Conservation (phyloP, 139 green algal species). For the Volvox africanus region DNA sequence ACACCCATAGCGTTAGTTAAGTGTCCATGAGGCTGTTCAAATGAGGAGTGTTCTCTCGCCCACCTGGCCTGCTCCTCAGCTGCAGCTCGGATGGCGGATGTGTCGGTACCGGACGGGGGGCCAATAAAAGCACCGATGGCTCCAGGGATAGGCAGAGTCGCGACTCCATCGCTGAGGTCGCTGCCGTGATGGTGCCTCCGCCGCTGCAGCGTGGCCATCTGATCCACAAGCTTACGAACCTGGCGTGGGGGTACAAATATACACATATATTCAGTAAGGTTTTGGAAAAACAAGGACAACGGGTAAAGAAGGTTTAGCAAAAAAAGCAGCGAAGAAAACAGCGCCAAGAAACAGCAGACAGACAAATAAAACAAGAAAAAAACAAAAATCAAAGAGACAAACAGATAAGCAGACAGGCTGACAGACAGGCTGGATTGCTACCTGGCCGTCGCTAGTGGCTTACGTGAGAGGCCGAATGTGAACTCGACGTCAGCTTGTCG, state of each 20-base stretch:
- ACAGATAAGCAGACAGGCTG: background rate
- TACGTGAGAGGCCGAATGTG: too few relatives aligned
- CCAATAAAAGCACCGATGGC: too few relatives aligned
- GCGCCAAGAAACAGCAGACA: too few relatives aligned
- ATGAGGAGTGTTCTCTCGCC: background rate
- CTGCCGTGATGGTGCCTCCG: slow-evolving; percentile 6
- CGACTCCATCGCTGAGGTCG: background rate
- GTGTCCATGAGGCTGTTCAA: background rate
- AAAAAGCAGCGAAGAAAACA: too few relatives aligned
- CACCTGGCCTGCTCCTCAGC: slow-evolving; percentile 50
- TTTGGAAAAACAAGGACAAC: too few relatives aligned
- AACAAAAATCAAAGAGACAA: too few relatives aligned
- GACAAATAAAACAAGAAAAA: too few relatives aligned
- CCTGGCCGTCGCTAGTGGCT: too few relatives aligned
- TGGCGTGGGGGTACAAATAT: background rate
- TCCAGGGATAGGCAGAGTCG: too few relatives aligned
- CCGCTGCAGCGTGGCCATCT: slow-evolving; percentile 53
- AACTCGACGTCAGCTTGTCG: background rate
- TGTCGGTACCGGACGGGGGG: background rate
- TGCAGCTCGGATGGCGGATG: slow-evolving; percentile 16
- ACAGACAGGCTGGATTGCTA: background rate
- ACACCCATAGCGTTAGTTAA: too few relatives aligned
- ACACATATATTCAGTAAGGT: too few relatives aligned
- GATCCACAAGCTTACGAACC: slow-evolving; percentile 54
- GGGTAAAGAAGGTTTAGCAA: too few relatives aligned